phyloP scores from a whole-genome alignment of 2,329 filamentous ascomycete species.

The Capronia coronata region DNA sequence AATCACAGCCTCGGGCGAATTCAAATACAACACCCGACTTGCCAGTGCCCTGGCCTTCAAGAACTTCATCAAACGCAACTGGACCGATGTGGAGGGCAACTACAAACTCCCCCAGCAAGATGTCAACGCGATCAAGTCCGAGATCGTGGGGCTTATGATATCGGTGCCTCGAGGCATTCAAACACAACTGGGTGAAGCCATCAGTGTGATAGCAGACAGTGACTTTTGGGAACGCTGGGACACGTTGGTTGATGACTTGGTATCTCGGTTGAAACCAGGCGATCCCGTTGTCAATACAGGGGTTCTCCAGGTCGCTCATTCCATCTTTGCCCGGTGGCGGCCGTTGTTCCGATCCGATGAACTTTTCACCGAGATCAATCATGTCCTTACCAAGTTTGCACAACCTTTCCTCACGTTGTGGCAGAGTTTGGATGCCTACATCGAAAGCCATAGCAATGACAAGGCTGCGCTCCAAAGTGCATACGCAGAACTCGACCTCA shows the following conservation, averaged over 20 bases:
- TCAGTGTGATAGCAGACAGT: conserved; percentile 94
- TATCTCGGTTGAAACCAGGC: conserved; percentile 73
- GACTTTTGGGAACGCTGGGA: conserved; percentile 97
- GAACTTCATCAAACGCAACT: conserved; percentile 93
- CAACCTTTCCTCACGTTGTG: conserved; percentile 70
- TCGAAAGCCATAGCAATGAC: conserved; percentile 70
- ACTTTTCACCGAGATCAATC: conserved; percentile 91
- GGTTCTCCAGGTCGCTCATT: conserved; percentile 93
- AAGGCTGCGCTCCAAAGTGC: conserved; percentile 67
- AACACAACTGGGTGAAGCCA: conserved; percentile 88
- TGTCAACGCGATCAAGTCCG: conserved; percentile 84
- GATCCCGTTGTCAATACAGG: conserved; percentile 85
- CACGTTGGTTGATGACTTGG: conserved; percentile 88
- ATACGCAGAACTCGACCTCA: conserved; percentile 78
- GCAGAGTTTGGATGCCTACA: conserved; percentile 46
- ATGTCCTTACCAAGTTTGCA: conserved; percentile 82
- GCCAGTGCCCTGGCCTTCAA: conserved; percentile 93
- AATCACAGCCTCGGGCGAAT: conserved; percentile 71
- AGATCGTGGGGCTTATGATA: conserved; percentile 96
- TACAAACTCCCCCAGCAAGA: conserved; percentile 81
- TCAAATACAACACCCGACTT: conserved; percentile 72
- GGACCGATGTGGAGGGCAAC: conserved; percentile 90
- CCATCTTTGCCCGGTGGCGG: conserved; percentile 93
- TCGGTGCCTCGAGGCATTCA: conserved; percentile 80
- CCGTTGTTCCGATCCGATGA: conserved; percentile 89